Conservation (phyloP, 352 stramenopile species). For the Phytophthora multivora region DNA sequence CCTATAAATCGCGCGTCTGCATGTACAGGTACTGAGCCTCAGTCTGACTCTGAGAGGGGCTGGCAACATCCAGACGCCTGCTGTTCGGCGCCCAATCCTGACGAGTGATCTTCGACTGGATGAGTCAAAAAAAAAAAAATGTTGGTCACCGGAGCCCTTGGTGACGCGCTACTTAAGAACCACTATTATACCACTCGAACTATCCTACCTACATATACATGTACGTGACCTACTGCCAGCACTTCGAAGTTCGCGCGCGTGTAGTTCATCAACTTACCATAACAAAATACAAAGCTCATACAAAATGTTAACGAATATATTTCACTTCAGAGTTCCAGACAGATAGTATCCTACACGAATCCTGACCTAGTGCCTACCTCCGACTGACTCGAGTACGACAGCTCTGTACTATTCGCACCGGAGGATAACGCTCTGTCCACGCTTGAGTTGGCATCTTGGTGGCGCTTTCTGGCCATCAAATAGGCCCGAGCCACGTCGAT, state of each 20-base stretch:
- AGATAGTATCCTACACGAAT: neutral
- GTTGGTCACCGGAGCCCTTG: neutral
- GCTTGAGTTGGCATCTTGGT: conserved; percentile 9
- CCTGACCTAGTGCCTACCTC: neutral
- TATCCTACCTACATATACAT: no score
- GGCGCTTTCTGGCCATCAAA: conserved; percentile 31
- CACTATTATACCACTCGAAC: no score
- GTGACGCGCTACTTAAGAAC: neutral
- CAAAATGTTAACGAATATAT: no score
- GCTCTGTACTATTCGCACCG: conserved; percentile 7
- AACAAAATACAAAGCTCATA: no score
- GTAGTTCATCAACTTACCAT: no score
- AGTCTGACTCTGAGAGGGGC: neutral
- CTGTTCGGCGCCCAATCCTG: conserved; percentile 15
- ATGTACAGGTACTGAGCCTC: no score
- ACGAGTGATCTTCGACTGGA: conserved; percentile 18
- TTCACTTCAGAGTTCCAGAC: no score
- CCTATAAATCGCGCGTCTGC: neutral
- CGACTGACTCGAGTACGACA: conserved; percentile 12
- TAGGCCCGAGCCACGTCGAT: conserved; percentile 33
- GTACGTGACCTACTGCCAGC: no score
- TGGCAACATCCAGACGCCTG: conserved; percentile 9
- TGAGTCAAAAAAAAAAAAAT: neutral
- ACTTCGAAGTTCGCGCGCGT: no score
- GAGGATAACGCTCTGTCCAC: conserved; percentile 13